Evolutionary conservation across 2,329 filamentous ascomycete genomes (phyloP), one percentile per base, ranked within the genome.

Genomic region (Pseudodiploospora longispora): DNA sequence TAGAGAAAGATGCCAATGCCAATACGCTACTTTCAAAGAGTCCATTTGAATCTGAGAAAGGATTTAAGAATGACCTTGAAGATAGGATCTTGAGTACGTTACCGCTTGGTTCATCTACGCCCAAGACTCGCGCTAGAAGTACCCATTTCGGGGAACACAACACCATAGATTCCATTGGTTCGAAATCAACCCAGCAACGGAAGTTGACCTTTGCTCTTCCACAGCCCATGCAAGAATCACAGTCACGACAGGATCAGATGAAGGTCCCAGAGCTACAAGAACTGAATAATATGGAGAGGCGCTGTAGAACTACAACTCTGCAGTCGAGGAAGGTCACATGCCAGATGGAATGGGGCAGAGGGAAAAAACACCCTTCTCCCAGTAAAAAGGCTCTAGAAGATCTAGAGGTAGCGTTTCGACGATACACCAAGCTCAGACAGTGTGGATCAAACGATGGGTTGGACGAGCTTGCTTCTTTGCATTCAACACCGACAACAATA

Each of bases 291-390:
- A 19, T 19, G 3, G 19, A 19, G 19, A 19, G 19, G 19, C 19
- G 3, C 19, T 19, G 19, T 19, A 19, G 19, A 19, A 19, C 19
- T 19, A 19, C 19, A 19, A 3, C 19, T 19, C 19, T 19, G 19
- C 19, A 19, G 19, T 19, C 19, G 19, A 19, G 19, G 19, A 19
- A 19, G 19, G 19, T 19, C 19, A 19, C 19, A 19, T 19, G 19
- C 19, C 19, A 19, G 19, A 19, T 19, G 19, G 19, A 19, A 19
- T 19, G 19, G 19, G 19, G 19, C 19, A 19, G 19, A 19, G 19
- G 19, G 27, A 71, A 71, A 57, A 71, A 71, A 44, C 68, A 71
- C 34, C 69, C 68, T 5, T 71, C 68, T 3, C 68, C 69, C 3
- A 69, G 63, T 55, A 70, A 70, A 46, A 55, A 59, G 30, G 62